Conservation (phyloP, 2,329 filamentous ascomycete species). For the Botrytis fragariae region DNA sequence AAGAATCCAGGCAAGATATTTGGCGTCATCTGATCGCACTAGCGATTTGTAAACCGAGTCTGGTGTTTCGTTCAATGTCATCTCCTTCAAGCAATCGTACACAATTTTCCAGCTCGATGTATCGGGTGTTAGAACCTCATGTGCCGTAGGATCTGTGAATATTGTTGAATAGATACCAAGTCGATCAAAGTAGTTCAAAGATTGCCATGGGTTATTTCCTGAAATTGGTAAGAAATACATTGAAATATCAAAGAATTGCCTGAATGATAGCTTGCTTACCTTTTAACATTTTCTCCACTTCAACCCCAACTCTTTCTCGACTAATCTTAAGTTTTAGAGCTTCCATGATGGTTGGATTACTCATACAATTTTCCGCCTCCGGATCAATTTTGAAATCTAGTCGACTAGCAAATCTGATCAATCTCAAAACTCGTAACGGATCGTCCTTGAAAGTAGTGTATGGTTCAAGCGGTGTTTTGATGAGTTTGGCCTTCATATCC, state of each 20-base stretch:
- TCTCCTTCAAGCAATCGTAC: slow-evolving; percentile 60
- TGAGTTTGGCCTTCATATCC: slow-evolving; percentile 70
- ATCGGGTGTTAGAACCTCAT: slow-evolving; percentile 54
- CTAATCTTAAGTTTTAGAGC: slow-evolving; percentile 88
- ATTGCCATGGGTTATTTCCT: slow-evolving; percentile 58
- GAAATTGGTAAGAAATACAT: slow-evolving; percentile 22
- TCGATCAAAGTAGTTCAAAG: slow-evolving; percentile 63
- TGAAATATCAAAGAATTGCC: background rate
- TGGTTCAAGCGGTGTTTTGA: slow-evolving; percentile 83
- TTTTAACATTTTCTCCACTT: slow-evolving; percentile 88
- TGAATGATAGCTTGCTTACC: slow-evolving; percentile 45
- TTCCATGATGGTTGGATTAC: slow-evolving; percentile 69
- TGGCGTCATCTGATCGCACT: slow-evolving; percentile 60
- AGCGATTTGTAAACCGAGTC: slow-evolving; percentile 54
- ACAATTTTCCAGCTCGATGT: slow-evolving; percentile 58
- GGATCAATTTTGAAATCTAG: slow-evolving; percentile 76
- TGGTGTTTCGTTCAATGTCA: slow-evolving; percentile 46
- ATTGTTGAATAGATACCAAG: slow-evolving; percentile 69
- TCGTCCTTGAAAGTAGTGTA: slow-evolving; percentile 94
- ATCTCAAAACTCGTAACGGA: slow-evolving; percentile 78
- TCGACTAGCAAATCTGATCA: slow-evolving; percentile 87
- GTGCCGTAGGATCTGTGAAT: slow-evolving; percentile 65
- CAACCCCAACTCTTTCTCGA: slow-evolving; percentile 80
- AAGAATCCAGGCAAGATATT: slow-evolving; percentile 75
- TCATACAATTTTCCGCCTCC: slow-evolving; percentile 70